These are phyloP conservation scores for Pleurotus cornucopiae DNA, from an alignment of 768 basidiomycete genomes.

Conservation along the genomic window DNA sequence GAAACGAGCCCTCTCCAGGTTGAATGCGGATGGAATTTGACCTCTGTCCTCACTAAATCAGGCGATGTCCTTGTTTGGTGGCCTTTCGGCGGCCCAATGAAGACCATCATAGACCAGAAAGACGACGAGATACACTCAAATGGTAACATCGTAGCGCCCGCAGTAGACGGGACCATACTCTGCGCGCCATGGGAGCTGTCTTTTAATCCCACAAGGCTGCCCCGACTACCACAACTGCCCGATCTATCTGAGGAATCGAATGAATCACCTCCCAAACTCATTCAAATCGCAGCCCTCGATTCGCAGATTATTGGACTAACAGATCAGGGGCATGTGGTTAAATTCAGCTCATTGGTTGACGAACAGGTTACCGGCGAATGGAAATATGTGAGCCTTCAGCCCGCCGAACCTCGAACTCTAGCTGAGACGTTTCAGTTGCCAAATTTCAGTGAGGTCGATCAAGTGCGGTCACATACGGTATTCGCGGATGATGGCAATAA, in stretches of 20 bases:
- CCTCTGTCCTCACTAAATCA: conserved; percentile 65
- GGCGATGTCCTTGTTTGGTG: conserved; percentile 77
- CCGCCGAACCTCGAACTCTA: background rate
- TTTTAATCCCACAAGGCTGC: conserved; percentile 53
- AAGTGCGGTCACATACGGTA: conserved; percentile 39
- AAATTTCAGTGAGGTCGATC: conserved; percentile 61
- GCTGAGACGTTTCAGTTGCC: conserved; percentile 48
- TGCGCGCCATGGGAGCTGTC: conserved; percentile 59
- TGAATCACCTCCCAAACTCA: conserved; percentile 29
- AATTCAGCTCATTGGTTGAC: conserved; percentile 43
- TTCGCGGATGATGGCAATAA: conserved; percentile 31
- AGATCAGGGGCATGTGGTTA: conserved; percentile 72
- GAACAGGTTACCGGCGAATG: conserved; percentile 45
- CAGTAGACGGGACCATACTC: conserved; percentile 42
- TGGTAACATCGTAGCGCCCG: conserved; percentile 28
- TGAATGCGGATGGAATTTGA: conserved; percentile 80
- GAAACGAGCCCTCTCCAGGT: conserved; percentile 48
- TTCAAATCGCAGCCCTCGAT: conserved; percentile 81
- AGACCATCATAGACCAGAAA: conserved; percentile 28
- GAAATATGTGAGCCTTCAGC: conserved; percentile 59
- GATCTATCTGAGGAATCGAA: conserved; percentile 29
- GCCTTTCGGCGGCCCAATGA: conserved; percentile 50
- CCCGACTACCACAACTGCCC: conserved; percentile 59
- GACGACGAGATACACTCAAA: conserved; percentile 43
- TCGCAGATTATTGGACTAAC: conserved; percentile 75